Base-by-base conservation (phyloP, 495 filamentous ascomycete species). In the Lasiosphaeria miniovina region DNA sequence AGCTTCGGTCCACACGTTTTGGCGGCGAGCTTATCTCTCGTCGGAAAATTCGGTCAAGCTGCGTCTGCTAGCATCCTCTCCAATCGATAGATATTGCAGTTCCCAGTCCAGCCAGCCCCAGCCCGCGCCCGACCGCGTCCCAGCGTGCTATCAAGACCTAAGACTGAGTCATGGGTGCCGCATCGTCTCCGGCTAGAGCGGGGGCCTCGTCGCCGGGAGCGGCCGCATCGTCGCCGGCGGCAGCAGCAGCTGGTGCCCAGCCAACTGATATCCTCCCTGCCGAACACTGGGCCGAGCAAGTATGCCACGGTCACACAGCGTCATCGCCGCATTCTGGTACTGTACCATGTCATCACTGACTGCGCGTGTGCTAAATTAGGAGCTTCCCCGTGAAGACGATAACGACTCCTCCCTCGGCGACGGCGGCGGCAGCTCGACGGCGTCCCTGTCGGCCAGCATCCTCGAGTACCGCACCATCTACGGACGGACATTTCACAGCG, bases 391-490 rank as follows among this genome's bases (percentile, higher is more conserved):
- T 46, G 53, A 66, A 40, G 65, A 71, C 33, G 74, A 79, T 45
- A 61, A 43, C 35, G 75, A 78, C 49, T 79, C 76, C 6, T 65
- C 71, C 2, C 61, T 72, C 31, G 73, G 67, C 35, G 65, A 69
- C 36, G 72, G 74, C 52, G 54, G 68, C 10, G 50, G 12, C 24
- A 69, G 68, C 52, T 72, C 71, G 3, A 81, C 80, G 24, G 73
- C 71, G 2, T 81, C 80, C 15, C 57, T 82, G 7, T 69, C 74
- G 7, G 68, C 73, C 0, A 77, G 70, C 52, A 75, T 82, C 14
- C 45, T 76, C 6, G 67, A 77, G 11, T 81, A 80, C 53, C 67
- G 75, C 8, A 73, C 61, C 10, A 70, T 78, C 32, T 62, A 76
- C 12, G 74, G 74, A 5, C 64, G 76, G 35, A 76, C 68, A 1